These are phyloP conservation scores for Cyanidium caldarium DNA, from an alignment of 23 red algal species.

Conservation along the genomic window DNA sequence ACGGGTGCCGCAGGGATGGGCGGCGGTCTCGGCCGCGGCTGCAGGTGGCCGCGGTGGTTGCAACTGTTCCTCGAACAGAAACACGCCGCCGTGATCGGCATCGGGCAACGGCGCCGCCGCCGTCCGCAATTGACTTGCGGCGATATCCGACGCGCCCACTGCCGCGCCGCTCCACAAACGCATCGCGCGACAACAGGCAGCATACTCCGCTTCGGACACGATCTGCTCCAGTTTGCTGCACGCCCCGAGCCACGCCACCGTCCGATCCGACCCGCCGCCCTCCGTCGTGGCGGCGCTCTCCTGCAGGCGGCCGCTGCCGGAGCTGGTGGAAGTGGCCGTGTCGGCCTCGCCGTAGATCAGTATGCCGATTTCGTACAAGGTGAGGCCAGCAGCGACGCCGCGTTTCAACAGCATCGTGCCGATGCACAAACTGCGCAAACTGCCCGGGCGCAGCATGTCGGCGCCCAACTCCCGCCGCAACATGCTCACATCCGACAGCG, in stretches of 20 bases:
- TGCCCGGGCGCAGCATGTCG: constrained; percentile 24
- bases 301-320: neutral
- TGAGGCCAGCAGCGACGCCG: constrained; percentile 39
- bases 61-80: neutral
- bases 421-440: constrained; percentile 45
- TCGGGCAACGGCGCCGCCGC: neutral
- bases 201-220: neutral
- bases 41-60: too few relatives aligned
- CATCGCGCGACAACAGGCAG: neutral
- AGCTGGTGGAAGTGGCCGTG: neutral
- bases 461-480: constrained; percentile 43
- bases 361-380: constrained; percentile 69
- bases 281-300: neutral
- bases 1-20: too few relatives aligned
- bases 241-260: neutral
- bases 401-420: constrained; percentile 65
- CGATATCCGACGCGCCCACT: neutral
- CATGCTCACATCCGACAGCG: constrained; percentile 35
- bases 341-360: constrained; percentile 39
- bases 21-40: too few relatives aligned
- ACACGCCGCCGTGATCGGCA: neutral
- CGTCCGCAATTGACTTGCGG: too few relatives aligned
- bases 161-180: neutral
- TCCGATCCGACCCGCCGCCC: neutral
- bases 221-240: neutral